phyloP scores from a whole-genome alignment of 2,329 filamentous ascomycete genomes.

The Stemphylium vesicarium region DNA sequence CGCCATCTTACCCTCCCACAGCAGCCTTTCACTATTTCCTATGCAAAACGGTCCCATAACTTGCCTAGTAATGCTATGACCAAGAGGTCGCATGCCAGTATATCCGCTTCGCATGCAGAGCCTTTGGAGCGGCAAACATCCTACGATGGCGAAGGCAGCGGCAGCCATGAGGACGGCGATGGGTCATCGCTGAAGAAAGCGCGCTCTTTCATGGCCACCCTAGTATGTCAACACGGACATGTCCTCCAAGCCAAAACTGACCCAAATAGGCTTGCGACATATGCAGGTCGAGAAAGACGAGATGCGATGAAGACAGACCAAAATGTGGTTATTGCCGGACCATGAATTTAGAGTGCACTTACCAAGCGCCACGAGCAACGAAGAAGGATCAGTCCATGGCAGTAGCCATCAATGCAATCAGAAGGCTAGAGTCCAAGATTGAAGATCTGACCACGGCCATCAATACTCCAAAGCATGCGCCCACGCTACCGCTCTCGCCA shows the following conservation, averaged over 20 bases:
- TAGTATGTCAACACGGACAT: slow-evolving; percentile 25
- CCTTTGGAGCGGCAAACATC: slow-evolving; percentile 22
- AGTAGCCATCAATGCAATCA: slow-evolving; percentile 62
- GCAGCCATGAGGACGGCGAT: slow-evolving; percentile 32
- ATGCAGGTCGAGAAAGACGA: slow-evolving; percentile 61
- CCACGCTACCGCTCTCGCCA: slow-evolving; percentile 11
- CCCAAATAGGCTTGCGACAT: slow-evolving; percentile 57
- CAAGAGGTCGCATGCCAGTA: slow-evolving; percentile 39
- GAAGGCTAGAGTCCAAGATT: slow-evolving; percentile 60
- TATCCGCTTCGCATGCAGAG: slow-evolving; percentile 27
- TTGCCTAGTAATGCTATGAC: slow-evolving; percentile 42
- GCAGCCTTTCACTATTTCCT: not conserved
- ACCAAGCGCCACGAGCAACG: slow-evolving; percentile 60
- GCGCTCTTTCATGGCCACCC: slow-evolving; percentile 46
- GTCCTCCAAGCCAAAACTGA: slow-evolving; percentile 8
- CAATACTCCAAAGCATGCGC: slow-evolving; percentile 27
- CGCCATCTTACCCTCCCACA: slow-evolving; percentile 4
- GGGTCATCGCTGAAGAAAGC: slow-evolving; percentile 41
- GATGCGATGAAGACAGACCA: slow-evolving; percentile 62
- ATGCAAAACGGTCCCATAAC: slow-evolving; percentile 7
- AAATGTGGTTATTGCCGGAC: slow-evolving; percentile 59
- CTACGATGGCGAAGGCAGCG: slow-evolving; percentile 29
- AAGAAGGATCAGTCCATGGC: slow-evolving; percentile 62
- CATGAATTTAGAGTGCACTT: slow-evolving; percentile 58
- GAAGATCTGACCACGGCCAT: slow-evolving; percentile 54